These are phyloP conservation scores for Thinopyrum elongatum DNA, from an alignment of 176 grass and related monocot species.

Conservation along the genomic window DNA sequence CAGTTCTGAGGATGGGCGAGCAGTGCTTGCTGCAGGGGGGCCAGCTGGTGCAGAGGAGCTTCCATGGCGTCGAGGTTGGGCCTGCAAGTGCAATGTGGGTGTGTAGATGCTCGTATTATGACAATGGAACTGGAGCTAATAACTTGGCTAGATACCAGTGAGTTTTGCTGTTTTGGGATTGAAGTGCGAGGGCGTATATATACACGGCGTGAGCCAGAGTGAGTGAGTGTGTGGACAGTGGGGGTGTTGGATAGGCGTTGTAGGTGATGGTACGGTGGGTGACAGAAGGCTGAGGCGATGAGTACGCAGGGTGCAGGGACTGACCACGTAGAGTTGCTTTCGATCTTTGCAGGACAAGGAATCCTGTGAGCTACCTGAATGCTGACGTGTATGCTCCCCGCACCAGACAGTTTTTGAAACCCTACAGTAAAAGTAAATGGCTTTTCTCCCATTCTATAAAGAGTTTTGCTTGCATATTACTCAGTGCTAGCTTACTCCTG, in stretches of 20 bases:
- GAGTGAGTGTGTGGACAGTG: neutral
- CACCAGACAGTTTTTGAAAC: neutral
- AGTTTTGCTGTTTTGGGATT: neutral
- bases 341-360: slow-evolving; percentile 28
- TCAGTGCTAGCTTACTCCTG: no score
- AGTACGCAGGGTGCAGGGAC: slow-evolving; percentile 24
- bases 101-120: neutral
- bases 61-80: slow-evolving; percentile 25
- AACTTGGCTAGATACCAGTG: neutral
- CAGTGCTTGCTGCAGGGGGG: neutral
- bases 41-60: slow-evolving; percentile 18
- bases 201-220: neutral
- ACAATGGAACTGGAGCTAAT: no score
- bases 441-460: neutral
- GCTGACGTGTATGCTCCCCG: neutral
- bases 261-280: slow-evolving; percentile 36
- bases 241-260: neutral
- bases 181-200: slow-evolving; percentile 13
- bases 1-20: neutral
- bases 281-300: slow-evolving; percentile 41
- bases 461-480: neutral
- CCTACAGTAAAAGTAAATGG: neutral
- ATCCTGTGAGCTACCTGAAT: slow-evolving; percentile 14
- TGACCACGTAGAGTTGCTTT: slow-evolving; percentile 21
- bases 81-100: neutral